Evolutionary conservation across 2,329 filamentous ascomycete species (phyloP), one percentile per base, ranked within the genome.

Genomic region (Colletotrichum brevisporum): DNA sequence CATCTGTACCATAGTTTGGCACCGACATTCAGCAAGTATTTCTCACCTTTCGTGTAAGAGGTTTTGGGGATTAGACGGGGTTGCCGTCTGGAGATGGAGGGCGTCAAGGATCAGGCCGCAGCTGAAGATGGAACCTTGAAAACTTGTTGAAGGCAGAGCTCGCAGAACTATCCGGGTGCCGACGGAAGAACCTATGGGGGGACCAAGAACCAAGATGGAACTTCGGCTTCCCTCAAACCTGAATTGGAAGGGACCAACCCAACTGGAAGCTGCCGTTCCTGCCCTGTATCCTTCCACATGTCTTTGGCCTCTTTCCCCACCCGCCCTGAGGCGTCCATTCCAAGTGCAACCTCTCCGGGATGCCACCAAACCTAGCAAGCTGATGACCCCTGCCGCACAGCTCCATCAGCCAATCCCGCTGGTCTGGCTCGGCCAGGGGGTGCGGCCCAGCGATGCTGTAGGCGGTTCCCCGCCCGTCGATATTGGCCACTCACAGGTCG

Each of bases 301-400:
- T 27, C 26, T 41, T 26, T 24, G 51, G 48, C 48, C 48, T 58
- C 54, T 10, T 57, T 55, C 66, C 60, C 36, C 48, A 48, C 50
- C 50, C 36, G 66, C 61, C 39, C 60, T 63, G 51, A 50, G 36
- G 48, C 59, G 63, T 68, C 54, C 65, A 64, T 58, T 68, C 53
- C 59, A 36, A 68, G 50, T 69, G 66, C 66, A 66, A 69, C 66
- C 62, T 59, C 60, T 69, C 66, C 62, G 55, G 66, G 66, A 66
- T 55, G 66, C 41, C 66, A 69, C 62, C 62, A 55, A 60, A 66
- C 21, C 21, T 24, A 24, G 27, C 66, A 69, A 69, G 66, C 62
- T 66, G 66, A 45, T 31, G 10, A 61, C 31, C 66, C 66, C 31
- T 69, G 62, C 43, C 27, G 31, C 6, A 15, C 26, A 66, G 66